A percentile compares a stretch with the other conserved stretches of the same genome.
Conservation (phyloP, 495 filamentous ascomycete genomes). For the Hapsidospora chrysogenum region DNA sequence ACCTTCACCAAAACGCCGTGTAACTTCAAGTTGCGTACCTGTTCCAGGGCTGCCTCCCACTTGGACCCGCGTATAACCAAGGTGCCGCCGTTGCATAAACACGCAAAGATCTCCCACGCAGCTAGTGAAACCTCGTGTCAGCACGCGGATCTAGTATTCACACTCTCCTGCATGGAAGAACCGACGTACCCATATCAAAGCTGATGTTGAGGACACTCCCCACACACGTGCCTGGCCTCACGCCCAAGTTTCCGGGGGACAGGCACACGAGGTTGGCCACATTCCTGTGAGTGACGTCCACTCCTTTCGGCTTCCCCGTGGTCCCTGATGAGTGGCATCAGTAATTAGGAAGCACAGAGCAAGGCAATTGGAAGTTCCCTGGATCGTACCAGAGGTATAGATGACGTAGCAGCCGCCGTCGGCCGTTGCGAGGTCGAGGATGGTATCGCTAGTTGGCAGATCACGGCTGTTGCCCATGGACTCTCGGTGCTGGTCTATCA, state of each 20-base stretch:
- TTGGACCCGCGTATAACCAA: slow-evolving; percentile 13
- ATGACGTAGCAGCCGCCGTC: slow-evolving; percentile 22
- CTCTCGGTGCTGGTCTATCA: slow-evolving; percentile 7
- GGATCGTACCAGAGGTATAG: slow-evolving; percentile 18
- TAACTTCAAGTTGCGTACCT: neutral
- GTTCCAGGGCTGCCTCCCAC: slow-evolving; percentile 8
- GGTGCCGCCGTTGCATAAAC: slow-evolving; percentile 21
- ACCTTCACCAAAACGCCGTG: neutral
- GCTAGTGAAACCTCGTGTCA: slow-evolving; percentile 6
- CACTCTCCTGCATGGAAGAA: neutral
- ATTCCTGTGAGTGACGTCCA: slow-evolving; percentile 17
- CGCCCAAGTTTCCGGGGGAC: slow-evolving; percentile 16
- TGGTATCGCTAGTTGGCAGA: no score
- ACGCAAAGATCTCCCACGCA: slow-evolving; percentile 21
- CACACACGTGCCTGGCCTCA: slow-evolving; percentile 18
- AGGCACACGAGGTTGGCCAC: slow-evolving; percentile 16
- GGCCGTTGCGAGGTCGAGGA: slow-evolving; percentile 4
- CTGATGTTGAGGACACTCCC: slow-evolving; percentile 18
- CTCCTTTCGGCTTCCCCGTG: slow-evolving; percentile 23
- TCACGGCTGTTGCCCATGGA: slow-evolving; percentile 1
- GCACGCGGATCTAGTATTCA: no score
- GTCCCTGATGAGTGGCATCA: slow-evolving; percentile 13
- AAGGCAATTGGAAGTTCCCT: neutral
- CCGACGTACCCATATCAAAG: slow-evolving; percentile 22
- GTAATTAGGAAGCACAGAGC: neutral